phyloP scores from a whole-genome alignment of 345 rosid genomes.

The Rhodomyrtus tomentosa region DNA sequence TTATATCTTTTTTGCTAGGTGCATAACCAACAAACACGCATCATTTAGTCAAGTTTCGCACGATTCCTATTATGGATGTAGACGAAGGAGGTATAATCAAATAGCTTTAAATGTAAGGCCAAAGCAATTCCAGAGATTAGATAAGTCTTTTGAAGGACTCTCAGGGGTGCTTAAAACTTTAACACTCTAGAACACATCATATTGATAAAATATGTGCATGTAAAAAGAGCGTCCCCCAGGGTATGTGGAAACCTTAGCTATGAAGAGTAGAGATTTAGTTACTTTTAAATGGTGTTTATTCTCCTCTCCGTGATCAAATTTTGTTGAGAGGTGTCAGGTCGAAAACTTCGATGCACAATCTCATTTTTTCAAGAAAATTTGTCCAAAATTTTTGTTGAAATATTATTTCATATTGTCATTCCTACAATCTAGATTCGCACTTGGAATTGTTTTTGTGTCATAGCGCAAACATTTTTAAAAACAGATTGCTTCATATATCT shows the following conservation, averaged over 20 bases:
- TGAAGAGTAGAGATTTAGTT: background rate
- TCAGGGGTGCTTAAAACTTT: background rate
- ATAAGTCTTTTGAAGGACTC: background rate
- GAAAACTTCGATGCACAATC: background rate
- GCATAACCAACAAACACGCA: too few species aligned
- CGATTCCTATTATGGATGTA: too few species aligned
- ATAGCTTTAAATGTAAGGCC: too few species aligned
- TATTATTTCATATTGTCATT: background rate
- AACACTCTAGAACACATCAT: background rate
- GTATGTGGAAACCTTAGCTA: background rate
- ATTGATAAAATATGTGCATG: background rate
- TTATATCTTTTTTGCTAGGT: too few species aligned
- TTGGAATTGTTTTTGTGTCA: background rate
- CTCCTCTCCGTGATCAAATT: background rate
- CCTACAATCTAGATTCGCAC: background rate
- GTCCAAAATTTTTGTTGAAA: background rate
- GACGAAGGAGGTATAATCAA: too few species aligned
- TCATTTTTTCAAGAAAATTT: background rate
- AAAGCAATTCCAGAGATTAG: too few species aligned
- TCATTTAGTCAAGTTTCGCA: too few species aligned
- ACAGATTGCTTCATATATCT: background rate
- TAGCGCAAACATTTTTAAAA: background rate
- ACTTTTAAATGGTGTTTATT: background rate
- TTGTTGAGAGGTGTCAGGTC: conserved; percentile 1
- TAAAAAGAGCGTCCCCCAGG: background rate